Evolutionary conservation across 1,284 basidiomycete genomes (phyloP).

Genomic region (Thecaphora thlaspeos): DNA sequence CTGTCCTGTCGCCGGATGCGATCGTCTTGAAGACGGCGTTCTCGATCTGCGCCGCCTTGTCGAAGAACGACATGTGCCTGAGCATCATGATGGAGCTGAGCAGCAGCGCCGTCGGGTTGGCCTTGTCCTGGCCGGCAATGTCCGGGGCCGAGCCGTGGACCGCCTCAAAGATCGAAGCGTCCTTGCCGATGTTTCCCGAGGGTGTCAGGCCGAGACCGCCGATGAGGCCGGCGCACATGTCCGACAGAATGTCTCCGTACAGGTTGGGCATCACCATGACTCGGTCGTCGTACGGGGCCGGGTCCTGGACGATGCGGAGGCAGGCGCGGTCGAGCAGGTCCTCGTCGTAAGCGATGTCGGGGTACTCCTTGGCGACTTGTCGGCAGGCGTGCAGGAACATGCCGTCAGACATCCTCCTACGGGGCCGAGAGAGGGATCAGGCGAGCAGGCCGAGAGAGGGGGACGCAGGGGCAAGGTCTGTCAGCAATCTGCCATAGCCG

Average conservation of each 20-base stretch:
- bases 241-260: slow-evolving; percentile 94
- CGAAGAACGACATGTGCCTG: slow-evolving; percentile 89
- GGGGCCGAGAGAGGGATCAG: not conserved
- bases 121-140: slow-evolving; percentile 72
- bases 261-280: slow-evolving; percentile 99
- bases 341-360: slow-evolving; percentile 89
- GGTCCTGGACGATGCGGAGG: slow-evolving; percentile 78
- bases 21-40: slow-evolving; percentile 65
- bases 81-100: slow-evolving; percentile 87
- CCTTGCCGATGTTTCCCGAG: slow-evolving; percentile 95
- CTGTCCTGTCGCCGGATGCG: slow-evolving; percentile 48
- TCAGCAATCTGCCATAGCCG: no score
- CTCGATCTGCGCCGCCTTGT: slow-evolving; percentile 87
- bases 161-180: slow-evolving; percentile 99
- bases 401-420: slow-evolving; percentile 95
- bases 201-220: slow-evolving; percentile 96
- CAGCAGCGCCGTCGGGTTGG: slow-evolving; percentile 95
- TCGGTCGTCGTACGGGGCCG: slow-evolving; percentile 86
- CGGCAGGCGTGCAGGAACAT: slow-evolving; percentile 99
- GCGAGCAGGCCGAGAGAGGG: no score
- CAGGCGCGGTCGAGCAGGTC: slow-evolving; percentile 96
- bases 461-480: no score
- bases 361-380: slow-evolving; percentile 93
- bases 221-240: slow-evolving; percentile 98
- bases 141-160: slow-evolving; percentile 75